A percentile compares a stretch with the other conserved stretches of the same genome.
phyloP scores from a whole-genome alignment of 306 rosid genomes.

The Mimosa pudica region DNA sequence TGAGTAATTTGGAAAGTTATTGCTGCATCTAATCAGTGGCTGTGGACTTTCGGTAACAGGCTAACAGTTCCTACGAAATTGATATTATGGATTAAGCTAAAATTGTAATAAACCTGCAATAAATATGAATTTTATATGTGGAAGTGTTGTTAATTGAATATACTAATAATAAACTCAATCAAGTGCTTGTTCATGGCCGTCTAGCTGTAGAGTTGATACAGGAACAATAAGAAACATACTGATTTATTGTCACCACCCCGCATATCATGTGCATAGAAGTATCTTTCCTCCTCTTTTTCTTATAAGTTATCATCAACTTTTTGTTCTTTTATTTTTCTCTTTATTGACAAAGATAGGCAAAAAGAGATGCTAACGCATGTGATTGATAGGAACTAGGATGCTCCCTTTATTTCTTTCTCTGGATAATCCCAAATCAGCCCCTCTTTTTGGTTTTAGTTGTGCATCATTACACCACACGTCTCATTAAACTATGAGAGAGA shows the following conservation, averaged over 20 bases:
- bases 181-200: not conserved
- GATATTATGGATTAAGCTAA: not conserved
- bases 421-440: conserved; percentile 34
- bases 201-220: conserved; percentile 2
- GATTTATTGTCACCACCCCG: conserved; percentile 34
- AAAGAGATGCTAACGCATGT: conserved; percentile 38
- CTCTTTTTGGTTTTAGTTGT: conserved; percentile 43
- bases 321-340: conserved; percentile 26
- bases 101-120: not conserved
- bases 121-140: not conserved
- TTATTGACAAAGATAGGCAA: conserved; percentile 31
- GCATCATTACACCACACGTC: conserved; percentile 32
- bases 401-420: conserved; percentile 32
- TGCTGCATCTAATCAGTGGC: not conserved
- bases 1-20: not conserved
- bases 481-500: conserved; percentile 5
- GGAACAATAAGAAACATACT: conserved; percentile 50
- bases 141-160: not conserved
- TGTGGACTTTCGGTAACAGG: not conserved
- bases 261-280: conserved; percentile 59
- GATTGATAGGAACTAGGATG: conserved; percentile 44
- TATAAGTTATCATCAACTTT: conserved; percentile 33
- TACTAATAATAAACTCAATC: not conserved
- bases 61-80: not conserved
- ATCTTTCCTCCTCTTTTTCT: conserved; percentile 32